Base-by-base conservation (phyloP, 805 yeast species). In the Candida sphagnicola region DNA sequence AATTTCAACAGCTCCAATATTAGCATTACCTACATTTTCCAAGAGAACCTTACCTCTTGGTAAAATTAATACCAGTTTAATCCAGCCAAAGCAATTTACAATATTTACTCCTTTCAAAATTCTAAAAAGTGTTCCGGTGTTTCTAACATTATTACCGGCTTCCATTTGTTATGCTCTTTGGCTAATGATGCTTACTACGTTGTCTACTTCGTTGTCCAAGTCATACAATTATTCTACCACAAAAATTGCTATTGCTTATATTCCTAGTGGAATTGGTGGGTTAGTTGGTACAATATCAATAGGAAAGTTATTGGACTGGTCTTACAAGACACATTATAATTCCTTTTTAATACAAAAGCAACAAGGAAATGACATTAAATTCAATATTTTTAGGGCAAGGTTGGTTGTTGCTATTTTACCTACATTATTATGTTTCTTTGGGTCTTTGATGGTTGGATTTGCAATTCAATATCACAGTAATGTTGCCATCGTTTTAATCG, bases 241-340 rank as follows among this genome's bases (percentile, higher is more conserved):
- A 18, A 66, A 75, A 23, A 71, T 84, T 31, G 95, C 95, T 1
- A 56, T 79, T 11, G 78, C 85, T 40, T 87, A 77, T 49, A 61
- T 86, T 24, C 80, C 91, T 2, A 75, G 82, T 5, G 95, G 95
- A 4, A 43, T 74, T 1, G 85, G 85, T 8, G 72, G 84, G 1
- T 51, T 83, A 11, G 28, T 66, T 0, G 87, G 89, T 17, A 72
- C 88, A 0, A 41, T 85, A 0, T 31, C 53, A 0, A 59, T 79
- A 4, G 95, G 95, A 1, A 61, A 67, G 42, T 31, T 77, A 4
- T 51, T 84, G 49, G 82, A 82, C 48, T 59, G 58, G 33, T 30
- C 33, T 8, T 30, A 30, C n/a, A 30, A 30, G 6, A 8, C 33
- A 8, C 18, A 30, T n/a, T 30, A 30, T 18, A 30, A 14, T 5